phyloP scores from a whole-genome alignment of 163 green algal species.

The Scenedesmus sp. region DNA sequence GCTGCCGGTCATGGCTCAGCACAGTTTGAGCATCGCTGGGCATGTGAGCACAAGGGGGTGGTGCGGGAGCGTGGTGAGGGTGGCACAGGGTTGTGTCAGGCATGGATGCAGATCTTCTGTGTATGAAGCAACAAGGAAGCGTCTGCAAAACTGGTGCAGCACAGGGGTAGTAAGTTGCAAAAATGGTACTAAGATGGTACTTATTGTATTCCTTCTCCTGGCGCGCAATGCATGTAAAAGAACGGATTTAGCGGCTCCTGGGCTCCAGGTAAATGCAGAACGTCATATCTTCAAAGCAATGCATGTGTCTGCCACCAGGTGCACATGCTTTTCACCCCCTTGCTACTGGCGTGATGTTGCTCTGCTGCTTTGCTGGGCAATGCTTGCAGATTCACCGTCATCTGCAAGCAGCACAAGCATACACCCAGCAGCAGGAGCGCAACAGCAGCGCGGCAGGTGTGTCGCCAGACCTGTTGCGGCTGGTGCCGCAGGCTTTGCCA shows the following conservation, averaged over 20 bases:
- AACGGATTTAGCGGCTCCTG: no score
- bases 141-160: neutral
- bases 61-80: no score
- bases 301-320: neutral
- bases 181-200: no score
- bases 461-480: slow-evolving; percentile 15
- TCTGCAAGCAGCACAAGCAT: neutral
- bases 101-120: neutral
- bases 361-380: neutral
- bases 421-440: neutral
- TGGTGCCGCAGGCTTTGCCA: neutral
- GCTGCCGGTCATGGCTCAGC: neutral
- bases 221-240: no score
- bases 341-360: neutral
- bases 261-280: no score
- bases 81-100: no score
- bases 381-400: slow-evolving; percentile 9
- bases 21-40: neutral
- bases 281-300: no score
- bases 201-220: no score
- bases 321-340: neutral
- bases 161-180: neutral
- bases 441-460: neutral
- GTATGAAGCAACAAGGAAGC: neutral
- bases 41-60: neutral